Percentiles rank a stretch among this genome's conserved stretches.
Conservation (phyloP, 2,329 filamentous ascomycete genomes). For the Colletotrichum sublineola region DNA sequence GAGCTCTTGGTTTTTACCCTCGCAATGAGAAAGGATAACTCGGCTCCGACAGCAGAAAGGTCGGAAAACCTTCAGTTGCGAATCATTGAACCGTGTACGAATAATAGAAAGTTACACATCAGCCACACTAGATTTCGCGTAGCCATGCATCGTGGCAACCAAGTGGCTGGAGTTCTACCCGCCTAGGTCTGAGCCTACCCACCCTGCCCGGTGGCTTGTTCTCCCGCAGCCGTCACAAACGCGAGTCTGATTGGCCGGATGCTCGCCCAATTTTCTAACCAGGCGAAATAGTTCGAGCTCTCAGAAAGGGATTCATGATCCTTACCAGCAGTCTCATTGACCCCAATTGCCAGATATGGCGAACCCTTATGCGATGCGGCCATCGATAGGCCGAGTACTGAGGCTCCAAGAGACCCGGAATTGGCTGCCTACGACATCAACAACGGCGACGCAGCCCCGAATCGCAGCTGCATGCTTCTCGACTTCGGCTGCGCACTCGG, state of each 20-base stretch:
- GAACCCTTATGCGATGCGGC: constrained; percentile 48
- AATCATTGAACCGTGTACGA: not conserved
- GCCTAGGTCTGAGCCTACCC: not conserved
- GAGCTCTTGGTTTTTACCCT: not conserved
- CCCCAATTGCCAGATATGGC: constrained; percentile 47
- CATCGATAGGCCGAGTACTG: constrained; percentile 49
- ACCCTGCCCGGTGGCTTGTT: constrained; percentile 31
- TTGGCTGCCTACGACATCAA: constrained; percentile 19
- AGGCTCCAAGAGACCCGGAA: constrained; percentile 38
- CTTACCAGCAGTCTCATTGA: constrained; percentile 32
- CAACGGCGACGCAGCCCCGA: constrained; percentile 24
- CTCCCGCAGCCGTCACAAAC: constrained; percentile 25
- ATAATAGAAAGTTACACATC: not conserved
- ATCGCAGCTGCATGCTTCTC: constrained; percentile 59
- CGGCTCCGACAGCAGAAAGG: not conserved
- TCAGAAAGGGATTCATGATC: constrained; percentile 30
- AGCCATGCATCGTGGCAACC: not conserved
- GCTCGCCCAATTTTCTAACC: constrained; percentile 32
- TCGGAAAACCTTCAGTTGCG: not conserved
- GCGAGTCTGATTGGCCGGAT: constrained; percentile 28
- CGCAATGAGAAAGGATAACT: not conserved
- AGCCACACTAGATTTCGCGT: not conserved
- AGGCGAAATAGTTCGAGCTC: constrained; percentile 38
- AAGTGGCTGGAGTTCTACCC: constrained; percentile 1
- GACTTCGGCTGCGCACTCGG: constrained; percentile 65